A percentile compares a stretch with the other conserved stretches of the same genome.
Conservation (phyloP, 768 basidiomycete genomes). For the Inosperma sp. region DNA sequence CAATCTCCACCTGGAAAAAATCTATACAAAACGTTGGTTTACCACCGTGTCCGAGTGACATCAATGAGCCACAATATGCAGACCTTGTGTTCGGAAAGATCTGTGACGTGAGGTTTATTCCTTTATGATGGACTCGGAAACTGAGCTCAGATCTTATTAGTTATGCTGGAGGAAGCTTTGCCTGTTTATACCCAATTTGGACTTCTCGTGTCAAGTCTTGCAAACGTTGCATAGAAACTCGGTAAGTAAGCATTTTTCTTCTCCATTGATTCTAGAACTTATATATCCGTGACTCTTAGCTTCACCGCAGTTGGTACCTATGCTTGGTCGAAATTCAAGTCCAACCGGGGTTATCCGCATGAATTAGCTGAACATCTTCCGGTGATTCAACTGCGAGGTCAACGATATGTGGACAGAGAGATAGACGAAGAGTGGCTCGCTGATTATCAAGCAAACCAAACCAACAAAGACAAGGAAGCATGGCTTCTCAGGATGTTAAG, state of each 20-base stretch:
- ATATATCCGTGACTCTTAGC: neutral
- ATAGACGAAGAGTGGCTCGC: neutral
- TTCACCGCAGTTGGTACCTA: neutral
- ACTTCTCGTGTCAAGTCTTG: constrained; percentile 1
- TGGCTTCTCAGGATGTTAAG: neutral
- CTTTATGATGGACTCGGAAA: neutral
- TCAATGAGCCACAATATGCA: constrained; percentile 6
- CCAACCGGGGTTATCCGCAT: neutral
- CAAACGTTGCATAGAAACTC: neutral
- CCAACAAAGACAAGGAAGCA: neutral
- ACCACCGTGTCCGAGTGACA: constrained; percentile 2
- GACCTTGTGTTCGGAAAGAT: constrained; percentile 6
- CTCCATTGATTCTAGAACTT: neutral
- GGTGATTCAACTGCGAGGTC: neutral
- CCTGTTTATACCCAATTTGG: neutral
- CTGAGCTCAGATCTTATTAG: neutral
- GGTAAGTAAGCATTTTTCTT: neutral
- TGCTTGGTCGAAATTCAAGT: neutral
- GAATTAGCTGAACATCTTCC: neutral
- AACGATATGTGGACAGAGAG: neutral
- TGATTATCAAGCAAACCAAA: neutral
- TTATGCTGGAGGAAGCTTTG: neutral
- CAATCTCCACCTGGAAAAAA: constrained; percentile 2
- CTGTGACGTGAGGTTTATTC: constrained; percentile 5
- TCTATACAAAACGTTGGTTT: neutral